Percentiles rank a stretch among this genome's conserved stretches.
phyloP scores from a whole-genome alignment of 1,139 yeast species.

The Debaryomycetaceae sp. region DNA sequence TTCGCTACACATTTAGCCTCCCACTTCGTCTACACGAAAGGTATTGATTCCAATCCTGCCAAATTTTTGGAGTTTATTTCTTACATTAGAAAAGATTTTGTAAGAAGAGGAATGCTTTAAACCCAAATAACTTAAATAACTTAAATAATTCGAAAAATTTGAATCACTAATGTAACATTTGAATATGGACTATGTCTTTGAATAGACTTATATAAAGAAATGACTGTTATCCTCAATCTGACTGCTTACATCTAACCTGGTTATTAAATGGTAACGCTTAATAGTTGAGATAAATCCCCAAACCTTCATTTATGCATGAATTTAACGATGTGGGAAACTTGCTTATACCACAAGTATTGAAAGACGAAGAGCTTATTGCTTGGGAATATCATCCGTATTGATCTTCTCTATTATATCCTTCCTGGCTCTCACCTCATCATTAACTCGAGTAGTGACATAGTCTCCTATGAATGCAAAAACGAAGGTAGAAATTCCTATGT shows the following conservation, averaged over 20 bases:
- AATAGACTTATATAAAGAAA: too few species aligned
- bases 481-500: constrained; percentile 54
- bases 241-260: too few species aligned
- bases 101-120: constrained; percentile 26
- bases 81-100: constrained; percentile 39
- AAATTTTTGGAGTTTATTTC: constrained; percentile 72
- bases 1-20: constrained; percentile 91
- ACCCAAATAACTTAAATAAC: constrained; percentile 1
- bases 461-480: constrained; percentile 52
- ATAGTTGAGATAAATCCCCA: too few species aligned
- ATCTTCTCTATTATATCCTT: constrained; percentile 1
- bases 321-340: too few species aligned
- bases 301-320: too few species aligned
- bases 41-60: constrained; percentile 81
- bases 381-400: not conserved
- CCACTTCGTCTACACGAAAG: constrained; percentile 81
- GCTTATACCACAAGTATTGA: too few species aligned
- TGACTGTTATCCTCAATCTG: too few species aligned
- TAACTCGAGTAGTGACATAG: constrained; percentile 43
- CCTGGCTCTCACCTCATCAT: constrained; percentile 36
- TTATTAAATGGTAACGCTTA: too few species aligned
- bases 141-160: too few species aligned
- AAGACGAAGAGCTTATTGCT: too few species aligned
- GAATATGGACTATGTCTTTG: too few species aligned
- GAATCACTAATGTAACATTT: too few species aligned